A percentile compares a stretch with the other conserved stretches of the same genome.
These are phyloP conservation scores for Knoxdaviesia capensis DNA, from an alignment of 2,329 filamentous ascomycete genomes.

Conservation along the genomic window DNA sequence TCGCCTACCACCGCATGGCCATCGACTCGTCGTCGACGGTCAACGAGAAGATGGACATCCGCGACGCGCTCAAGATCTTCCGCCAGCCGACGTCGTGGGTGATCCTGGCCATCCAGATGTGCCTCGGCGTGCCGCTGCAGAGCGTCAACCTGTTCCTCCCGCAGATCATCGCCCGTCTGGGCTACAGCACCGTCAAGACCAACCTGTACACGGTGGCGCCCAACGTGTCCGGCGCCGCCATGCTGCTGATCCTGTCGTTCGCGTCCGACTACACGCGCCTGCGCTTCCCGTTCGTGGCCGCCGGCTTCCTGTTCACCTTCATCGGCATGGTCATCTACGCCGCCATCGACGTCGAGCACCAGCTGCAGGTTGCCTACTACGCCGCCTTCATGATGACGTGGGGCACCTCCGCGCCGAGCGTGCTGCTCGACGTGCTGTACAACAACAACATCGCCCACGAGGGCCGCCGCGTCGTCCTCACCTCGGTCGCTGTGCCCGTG, in stretches of 20 bases:
- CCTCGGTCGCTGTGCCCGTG: slow-evolving; percentile 50
- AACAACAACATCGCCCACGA: slow-evolving; percentile 73
- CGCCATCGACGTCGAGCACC: slow-evolving; percentile 39
- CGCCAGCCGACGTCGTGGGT: slow-evolving; percentile 24
- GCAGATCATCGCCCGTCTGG: slow-evolving; percentile 30
- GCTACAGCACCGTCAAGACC: slow-evolving; percentile 33
- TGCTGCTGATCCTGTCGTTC: slow-evolving; percentile 55
- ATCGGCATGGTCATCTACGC: slow-evolving; percentile 64
- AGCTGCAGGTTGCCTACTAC: slow-evolving; percentile 51
- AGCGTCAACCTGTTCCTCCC: slow-evolving; percentile 32
- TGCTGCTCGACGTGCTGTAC: slow-evolving; percentile 46
- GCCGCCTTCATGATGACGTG: slow-evolving; percentile 70
- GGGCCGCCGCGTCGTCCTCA: slow-evolving; percentile 48
- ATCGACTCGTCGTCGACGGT: slow-evolving; percentile 50
- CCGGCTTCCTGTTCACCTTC: slow-evolving; percentile 57
- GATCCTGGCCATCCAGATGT: slow-evolving; percentile 34
- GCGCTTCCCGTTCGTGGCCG: slow-evolving; percentile 53
- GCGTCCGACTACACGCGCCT: slow-evolving; percentile 44
- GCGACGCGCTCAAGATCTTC: slow-evolving; percentile 31
- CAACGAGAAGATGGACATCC: slow-evolving; percentile 28
- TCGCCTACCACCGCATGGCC: slow-evolving; percentile 56
- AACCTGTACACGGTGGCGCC: slow-evolving; percentile 71
- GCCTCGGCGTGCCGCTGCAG: slow-evolving; percentile 37
- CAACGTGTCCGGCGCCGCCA: slow-evolving; percentile 52
- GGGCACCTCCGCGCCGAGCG: slow-evolving; percentile 56